phyloP scores from a whole-genome alignment of 2,329 filamentous ascomycete genomes.

The Pestalotiopsis sp. region DNA sequence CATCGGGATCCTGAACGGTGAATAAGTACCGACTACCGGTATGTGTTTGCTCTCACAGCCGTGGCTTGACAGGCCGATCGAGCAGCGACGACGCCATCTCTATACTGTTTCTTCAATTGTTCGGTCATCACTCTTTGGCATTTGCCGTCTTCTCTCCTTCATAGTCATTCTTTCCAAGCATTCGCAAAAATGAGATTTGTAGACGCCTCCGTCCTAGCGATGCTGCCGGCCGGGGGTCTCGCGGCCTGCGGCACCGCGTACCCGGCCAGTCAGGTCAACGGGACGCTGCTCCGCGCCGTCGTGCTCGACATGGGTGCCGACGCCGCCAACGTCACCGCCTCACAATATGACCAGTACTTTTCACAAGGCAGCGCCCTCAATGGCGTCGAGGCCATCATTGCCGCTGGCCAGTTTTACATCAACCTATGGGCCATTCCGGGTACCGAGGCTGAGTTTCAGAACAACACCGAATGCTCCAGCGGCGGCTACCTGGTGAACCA shows the following conservation, averaged over 20 bases:
- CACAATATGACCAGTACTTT: not conserved
- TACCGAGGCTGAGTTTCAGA: not conserved
- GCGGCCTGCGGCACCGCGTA: not conserved
- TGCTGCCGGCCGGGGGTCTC: not conserved
- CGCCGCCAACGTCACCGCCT: not conserved
- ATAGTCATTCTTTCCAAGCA: not conserved
- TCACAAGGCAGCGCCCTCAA: not conserved
- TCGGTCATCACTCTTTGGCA: not conserved
- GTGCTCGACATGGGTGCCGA: conserved; percentile 3
- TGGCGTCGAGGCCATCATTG: not conserved
- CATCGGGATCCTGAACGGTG: not conserved
- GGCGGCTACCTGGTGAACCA: not conserved
- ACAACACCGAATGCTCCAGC: not conserved
- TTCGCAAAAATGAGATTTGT: not conserved
- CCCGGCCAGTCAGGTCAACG: not conserved
- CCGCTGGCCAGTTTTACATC: not conserved
- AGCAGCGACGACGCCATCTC: not conserved
- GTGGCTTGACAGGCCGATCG: not conserved
- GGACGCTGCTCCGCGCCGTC: not conserved
- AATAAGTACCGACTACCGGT: not conserved
- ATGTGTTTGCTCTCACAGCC: not conserved
- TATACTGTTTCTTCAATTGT: not conserved
- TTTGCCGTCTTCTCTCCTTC: not conserved
- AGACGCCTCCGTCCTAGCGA: not conserved
- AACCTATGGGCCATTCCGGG: not conserved